phyloP scores from a whole-genome alignment of 164 flowering plant genomes.

The Berberis vulgaris region DNA sequence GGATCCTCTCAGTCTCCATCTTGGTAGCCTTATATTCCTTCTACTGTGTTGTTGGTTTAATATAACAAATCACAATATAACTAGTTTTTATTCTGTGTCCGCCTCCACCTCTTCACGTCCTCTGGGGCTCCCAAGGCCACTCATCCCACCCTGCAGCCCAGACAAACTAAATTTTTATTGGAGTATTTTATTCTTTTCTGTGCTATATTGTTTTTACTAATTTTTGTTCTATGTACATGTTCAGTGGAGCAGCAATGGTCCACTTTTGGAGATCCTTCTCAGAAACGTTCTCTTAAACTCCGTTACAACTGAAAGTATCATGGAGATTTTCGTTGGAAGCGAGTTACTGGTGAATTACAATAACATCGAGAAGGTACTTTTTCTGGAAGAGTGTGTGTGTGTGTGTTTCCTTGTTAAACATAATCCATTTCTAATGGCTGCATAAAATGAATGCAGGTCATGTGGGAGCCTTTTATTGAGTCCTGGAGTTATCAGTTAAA shows the following conservation, averaged over 20 bases:
- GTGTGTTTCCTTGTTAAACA: not conserved
- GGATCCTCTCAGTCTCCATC: too few relatives aligned
- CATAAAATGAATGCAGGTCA: conserved; percentile 35
- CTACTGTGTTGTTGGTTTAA: too few relatives aligned
- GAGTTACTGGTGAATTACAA: conserved; percentile 73
- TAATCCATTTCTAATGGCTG: conserved; percentile 5
- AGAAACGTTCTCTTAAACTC: conserved; percentile 31
- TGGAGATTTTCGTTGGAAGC: conserved; percentile 34
- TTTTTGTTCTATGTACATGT: not conserved
- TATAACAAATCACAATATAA: too few relatives aligned
- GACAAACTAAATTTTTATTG: too few relatives aligned
- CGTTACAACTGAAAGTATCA: conserved; percentile 15
- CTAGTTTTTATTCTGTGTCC: too few relatives aligned
- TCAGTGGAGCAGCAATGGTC: conserved; percentile 69
- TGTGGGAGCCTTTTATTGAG: conserved; percentile 96
- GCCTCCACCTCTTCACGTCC: too few relatives aligned
- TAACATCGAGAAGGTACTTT: conserved; percentile 70
- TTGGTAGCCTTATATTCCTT: too few relatives aligned
- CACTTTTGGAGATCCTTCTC: conserved; percentile 52
- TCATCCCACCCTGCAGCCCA: too few relatives aligned
- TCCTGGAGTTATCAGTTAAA: conserved; percentile 69
- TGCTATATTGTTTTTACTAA: not conserved
- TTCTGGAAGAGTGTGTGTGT: not conserved
- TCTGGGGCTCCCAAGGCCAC: too few relatives aligned
- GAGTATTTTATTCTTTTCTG: too few relatives aligned